Conservation (phyloP, 2,329 filamentous ascomycete genomes). For the Fusarium tanahbumbuense region DNA sequence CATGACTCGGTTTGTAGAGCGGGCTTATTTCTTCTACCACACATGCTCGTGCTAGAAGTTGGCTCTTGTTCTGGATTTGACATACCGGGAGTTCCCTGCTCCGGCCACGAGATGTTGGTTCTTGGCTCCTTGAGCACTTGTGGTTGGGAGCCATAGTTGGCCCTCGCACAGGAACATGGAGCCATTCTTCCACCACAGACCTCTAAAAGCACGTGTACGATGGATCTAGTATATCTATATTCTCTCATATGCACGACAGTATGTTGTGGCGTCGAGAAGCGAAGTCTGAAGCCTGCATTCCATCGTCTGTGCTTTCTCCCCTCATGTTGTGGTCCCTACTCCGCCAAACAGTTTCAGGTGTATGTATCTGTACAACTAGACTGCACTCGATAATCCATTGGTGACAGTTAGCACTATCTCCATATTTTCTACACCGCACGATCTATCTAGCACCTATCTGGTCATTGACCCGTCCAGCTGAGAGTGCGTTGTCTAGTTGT, state of each 20-base stretch:
- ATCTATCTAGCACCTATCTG: constrained; percentile 15
- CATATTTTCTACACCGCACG: constrained; percentile 24
- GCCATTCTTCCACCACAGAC: constrained; percentile 32
- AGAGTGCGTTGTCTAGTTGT: constrained; percentile 1
- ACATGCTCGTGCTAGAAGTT: neutral
- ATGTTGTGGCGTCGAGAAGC: constrained; percentile 31
- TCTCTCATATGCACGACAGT: neutral
- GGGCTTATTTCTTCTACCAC: neutral
- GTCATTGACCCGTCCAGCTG: constrained; percentile 9
- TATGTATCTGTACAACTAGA: constrained; percentile 23
- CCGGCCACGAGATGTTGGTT: neutral
- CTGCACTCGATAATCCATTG: constrained; percentile 5
- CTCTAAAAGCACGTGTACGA: constrained; percentile 16
- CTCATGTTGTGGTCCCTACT: constrained; percentile 30
- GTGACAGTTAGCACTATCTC: constrained; percentile 21
- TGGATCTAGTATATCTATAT: constrained; percentile 2
- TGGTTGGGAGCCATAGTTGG: constrained; percentile 26
- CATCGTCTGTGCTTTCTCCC: constrained; percentile 36
- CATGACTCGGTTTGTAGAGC: neutral
- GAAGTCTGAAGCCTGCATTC: constrained; percentile 28
- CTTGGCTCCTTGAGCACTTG: neutral
- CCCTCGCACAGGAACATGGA: constrained; percentile 27
- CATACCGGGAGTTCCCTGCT: constrained; percentile 29
- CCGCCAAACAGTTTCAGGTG: constrained; percentile 39
- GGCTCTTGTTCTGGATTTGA: constrained; percentile 6